Evolutionary conservation across 176 grass and related monocot genomes (phyloP), one percentile per base, ranked within the genome.

Genomic region (Puccinellia tenuiflora): DNA sequence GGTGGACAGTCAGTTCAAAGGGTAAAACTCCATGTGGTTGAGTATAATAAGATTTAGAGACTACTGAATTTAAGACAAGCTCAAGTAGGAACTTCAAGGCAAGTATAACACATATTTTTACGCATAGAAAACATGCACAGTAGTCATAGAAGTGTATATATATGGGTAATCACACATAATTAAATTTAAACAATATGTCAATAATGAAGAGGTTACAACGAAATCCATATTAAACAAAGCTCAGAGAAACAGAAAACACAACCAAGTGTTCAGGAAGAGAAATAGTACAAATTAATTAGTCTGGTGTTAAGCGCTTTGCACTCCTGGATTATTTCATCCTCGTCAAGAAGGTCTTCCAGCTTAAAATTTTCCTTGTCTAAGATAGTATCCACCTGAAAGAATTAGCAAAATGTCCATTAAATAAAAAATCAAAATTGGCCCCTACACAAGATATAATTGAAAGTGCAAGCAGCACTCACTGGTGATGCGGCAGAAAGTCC

Each of bases 251-350:
- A 15, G 2, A 72, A 3, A 76, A 64, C 16, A 79, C n/a, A 57
- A 76, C 60, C 14, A 57, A 84, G 51, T 84, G 64, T 37, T 77
- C 53, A 42, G 66, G 51, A 83, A 85, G 79, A 80, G 71, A 80
- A 80, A 66, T 14, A 48, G 64, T 98, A 98, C 96, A 98, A 98
- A 92, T 98, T 93, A 63, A 98, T 91, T 81, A 98, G 87, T 60
- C 96, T 90, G 64, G 82, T 90, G 80, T 98, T 98, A 73, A 93
- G 76, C 80, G 90, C 92, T 95, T 98, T 98, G 92, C 96, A 98
- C 87, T 98, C 96, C 90, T 98, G 96, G 82, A 98, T 95, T 85
- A 98, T 90, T 88, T 98, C 96, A 88, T 98, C 96, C 66, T 98
- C 96, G 42, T 98, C 96, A 53, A 98, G 90, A 81, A 98, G 88